A percentile compares a stretch with the other conserved stretches of the same genome.
Evolutionary conservation across 805 yeast genomes (phyloP).

Genomic region (Saturnispora bothae): DNA sequence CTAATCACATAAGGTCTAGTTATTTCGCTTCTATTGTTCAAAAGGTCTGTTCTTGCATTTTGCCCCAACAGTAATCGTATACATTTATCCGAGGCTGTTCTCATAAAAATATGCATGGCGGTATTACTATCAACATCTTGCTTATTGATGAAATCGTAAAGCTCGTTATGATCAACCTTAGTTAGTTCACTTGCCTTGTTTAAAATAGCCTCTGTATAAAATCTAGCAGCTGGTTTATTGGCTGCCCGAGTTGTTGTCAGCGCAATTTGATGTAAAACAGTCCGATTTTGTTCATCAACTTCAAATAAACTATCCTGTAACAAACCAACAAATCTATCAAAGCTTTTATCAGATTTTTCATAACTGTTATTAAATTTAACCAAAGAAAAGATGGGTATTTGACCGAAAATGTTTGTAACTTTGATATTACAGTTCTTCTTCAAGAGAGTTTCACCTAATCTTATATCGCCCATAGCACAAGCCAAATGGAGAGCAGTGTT

Average conservation of each 20-base stretch:
- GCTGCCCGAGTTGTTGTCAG: conserved; percentile 54
- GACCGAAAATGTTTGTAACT: conserved; percentile 57
- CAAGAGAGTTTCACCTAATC: conserved; percentile 64
- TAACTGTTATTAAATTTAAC: conserved; percentile 83
- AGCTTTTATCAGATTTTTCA: conserved; percentile 51
- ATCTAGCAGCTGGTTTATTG: conserved; percentile 68
- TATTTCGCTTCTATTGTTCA: conserved; percentile 34
- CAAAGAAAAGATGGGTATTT: conserved; percentile 78
- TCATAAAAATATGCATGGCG: conserved; percentile 41
- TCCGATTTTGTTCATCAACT: conserved; percentile 61
- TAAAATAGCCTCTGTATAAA: conserved; percentile 68
- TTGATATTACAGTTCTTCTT: conserved; percentile 65
- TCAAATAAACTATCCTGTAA: conserved; percentile 69
- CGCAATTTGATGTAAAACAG: conserved; percentile 81
- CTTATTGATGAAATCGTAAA: conserved; percentile 45
- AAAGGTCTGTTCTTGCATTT: conserved; percentile 45
- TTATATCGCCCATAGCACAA: conserved; percentile 82
- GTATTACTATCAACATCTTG: conserved; percentile 51
- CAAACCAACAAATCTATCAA: conserved; percentile 67
- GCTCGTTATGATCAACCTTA: conserved; percentile 45
- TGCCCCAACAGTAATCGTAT: conserved; percentile 35
- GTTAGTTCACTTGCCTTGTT: conserved; percentile 55
- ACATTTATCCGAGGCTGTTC: conserved; percentile 35
- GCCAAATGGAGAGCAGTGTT: conserved; percentile 97
- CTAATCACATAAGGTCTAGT: conserved; percentile 30